phyloP scores from a whole-genome alignment of 495 filamentous ascomycete genomes.

The Rhizodiscina lignyota region DNA sequence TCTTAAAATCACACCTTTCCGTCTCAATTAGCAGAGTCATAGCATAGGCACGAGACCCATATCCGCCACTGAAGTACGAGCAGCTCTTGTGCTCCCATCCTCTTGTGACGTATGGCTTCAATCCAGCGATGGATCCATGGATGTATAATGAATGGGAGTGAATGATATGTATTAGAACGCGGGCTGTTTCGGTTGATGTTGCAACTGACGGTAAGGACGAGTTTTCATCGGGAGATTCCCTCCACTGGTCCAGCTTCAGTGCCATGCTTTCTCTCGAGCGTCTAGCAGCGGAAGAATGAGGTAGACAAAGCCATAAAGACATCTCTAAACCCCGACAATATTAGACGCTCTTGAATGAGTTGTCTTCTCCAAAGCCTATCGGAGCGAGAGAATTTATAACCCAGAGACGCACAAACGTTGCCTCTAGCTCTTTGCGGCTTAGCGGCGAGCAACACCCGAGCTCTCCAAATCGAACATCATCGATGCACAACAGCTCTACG shows the following conservation, averaged over 20 bases:
- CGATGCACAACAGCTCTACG: not conserved
- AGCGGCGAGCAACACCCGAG: not conserved
- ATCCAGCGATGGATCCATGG: too few species aligned
- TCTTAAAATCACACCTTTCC: too few species aligned
- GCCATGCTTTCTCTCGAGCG: not conserved
- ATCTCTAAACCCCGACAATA: not conserved
- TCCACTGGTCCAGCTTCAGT: conserved; percentile 23
- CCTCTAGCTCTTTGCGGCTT: too few species aligned
- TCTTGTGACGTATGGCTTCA: too few species aligned
- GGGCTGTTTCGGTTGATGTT: too few species aligned
- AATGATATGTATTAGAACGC: too few species aligned
- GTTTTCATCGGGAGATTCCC: conserved; percentile 16
- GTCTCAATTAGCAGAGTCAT: too few species aligned
- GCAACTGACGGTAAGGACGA: conserved; percentile 4
- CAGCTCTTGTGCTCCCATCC: too few species aligned
- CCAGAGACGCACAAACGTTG: not conserved
- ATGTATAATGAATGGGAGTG: too few species aligned
- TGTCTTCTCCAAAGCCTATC: too few species aligned
- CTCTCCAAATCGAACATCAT: not conserved
- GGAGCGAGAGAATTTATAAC: not conserved
- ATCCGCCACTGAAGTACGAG: too few species aligned
- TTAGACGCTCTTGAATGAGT: not conserved
- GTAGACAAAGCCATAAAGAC: not conserved
- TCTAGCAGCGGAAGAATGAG: not conserved
- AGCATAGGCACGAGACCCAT: too few species aligned